These are phyloP conservation scores for Microthlaspi erraticum DNA, from an alignment of 345 rosid genomes.

Conservation along the genomic window DNA sequence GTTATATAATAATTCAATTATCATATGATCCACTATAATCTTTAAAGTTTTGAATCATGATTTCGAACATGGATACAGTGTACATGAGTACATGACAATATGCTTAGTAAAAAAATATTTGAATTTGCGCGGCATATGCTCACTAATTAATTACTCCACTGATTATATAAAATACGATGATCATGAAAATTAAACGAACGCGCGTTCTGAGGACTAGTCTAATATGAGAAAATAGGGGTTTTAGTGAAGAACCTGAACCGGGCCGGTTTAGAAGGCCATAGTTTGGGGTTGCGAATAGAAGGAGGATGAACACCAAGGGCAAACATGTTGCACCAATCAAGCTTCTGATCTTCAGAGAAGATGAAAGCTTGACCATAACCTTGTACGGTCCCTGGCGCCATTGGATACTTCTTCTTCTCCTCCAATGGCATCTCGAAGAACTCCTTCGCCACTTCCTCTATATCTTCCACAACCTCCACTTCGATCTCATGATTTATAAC, in stretches of 20 bases:
- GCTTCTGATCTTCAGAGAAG: slow-evolving; percentile 91
- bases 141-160: not conserved
- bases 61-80: slow-evolving; percentile 10
- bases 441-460: slow-evolving; percentile 71
- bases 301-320: slow-evolving; percentile 91
- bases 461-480: slow-evolving; percentile 56
- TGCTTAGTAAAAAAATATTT: slow-evolving; percentile 4
- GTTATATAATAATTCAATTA: slow-evolving; percentile 1
- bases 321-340: slow-evolving; percentile 98
- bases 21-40: slow-evolving; percentile 8
- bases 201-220: not conserved
- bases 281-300: slow-evolving; percentile 67
- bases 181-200: slow-evolving; percentile 10
- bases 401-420: slow-evolving; percentile 83
- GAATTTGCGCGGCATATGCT: slow-evolving; percentile 30
- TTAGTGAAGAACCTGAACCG: slow-evolving; percentile 65
- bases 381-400: slow-evolving; percentile 92
- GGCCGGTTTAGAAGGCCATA: slow-evolving; percentile 81
- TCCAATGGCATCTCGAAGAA: slow-evolving; percentile 83
- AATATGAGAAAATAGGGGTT: not conserved
- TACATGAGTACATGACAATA: not conserved
- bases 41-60: not conserved
- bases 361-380: slow-evolving; percentile 97
- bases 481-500: slow-evolving; percentile 83
- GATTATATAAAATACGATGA: slow-evolving; percentile 4